phyloP scores from a whole-genome alignment of 2,329 filamentous ascomycete species.

The Verticillium tricorpus region DNA sequence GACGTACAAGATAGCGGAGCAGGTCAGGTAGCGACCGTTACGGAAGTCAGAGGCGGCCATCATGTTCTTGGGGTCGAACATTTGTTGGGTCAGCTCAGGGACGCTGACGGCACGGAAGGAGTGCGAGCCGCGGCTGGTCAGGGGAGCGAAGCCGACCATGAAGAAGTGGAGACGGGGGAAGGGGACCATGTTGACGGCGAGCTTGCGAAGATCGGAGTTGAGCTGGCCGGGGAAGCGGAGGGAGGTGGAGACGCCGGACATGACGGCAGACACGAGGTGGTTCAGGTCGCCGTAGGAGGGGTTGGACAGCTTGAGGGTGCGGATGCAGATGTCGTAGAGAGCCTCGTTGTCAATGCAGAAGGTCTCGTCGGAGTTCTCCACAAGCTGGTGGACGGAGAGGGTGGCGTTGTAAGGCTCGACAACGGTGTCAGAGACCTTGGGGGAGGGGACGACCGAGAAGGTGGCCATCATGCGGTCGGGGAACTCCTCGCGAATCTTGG shows the following conservation, averaged over 20 bases:
- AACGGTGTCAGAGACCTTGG: conserved; percentile 99
- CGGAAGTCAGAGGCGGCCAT: conserved; percentile 99
- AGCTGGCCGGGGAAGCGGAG: conserved; percentile 99
- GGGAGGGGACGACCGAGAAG: conserved; percentile 97
- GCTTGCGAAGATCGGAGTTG: conserved; percentile 99
- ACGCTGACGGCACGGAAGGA: conserved; percentile 97
- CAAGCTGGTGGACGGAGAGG: conserved; percentile 96
- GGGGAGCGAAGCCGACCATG: conserved; percentile 99
- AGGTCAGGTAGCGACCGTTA: conserved; percentile 98
- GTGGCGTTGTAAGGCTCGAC: conserved; percentile 99
- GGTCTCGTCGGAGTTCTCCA: conserved; percentile 99
- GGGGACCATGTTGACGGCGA: conserved; percentile 99
- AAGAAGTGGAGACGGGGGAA: conserved; percentile 99
- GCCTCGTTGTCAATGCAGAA: conserved; percentile 99
- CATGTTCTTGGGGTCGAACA: conserved; percentile 99
- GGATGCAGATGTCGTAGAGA: conserved; percentile 99
- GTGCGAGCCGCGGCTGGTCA: conserved; percentile 80
- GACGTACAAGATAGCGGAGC: conserved; percentile 92
- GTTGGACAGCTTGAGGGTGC: conserved; percentile 97
- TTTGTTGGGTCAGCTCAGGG: conserved; percentile 98
- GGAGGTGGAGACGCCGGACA: conserved; percentile 98
- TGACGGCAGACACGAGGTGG: conserved; percentile 98
- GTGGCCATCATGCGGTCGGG: conserved; percentile 99
- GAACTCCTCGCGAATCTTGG: conserved; percentile 99
- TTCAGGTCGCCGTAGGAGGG: conserved; percentile 99